phyloP scores from a whole-genome alignment of 495 filamentous ascomycete genomes.

The Astrocystis sublimbata region DNA sequence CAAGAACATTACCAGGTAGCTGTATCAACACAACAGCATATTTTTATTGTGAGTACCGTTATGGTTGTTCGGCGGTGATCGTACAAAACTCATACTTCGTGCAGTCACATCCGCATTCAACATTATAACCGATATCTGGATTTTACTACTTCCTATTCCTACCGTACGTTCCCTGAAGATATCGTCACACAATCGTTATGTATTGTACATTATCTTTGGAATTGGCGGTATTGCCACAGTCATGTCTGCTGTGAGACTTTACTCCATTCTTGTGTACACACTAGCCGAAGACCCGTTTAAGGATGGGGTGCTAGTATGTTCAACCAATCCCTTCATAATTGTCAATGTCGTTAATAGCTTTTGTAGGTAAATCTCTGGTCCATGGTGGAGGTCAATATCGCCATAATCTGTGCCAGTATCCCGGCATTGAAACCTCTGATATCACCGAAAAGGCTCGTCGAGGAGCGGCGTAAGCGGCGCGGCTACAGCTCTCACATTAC shows the following conservation, averaged over 20 bases:
- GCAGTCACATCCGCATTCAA: conserved; percentile 53
- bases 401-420: conserved; percentile 35
- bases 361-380: conserved; percentile 49
- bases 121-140: conserved; percentile 54
- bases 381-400: conserved; percentile 39
- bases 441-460: conserved; percentile 23
- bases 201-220: conserved; percentile 50
- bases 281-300: conserved; percentile 38
- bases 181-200: conserved; percentile 41
- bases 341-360: background rate
- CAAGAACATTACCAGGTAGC: conserved; percentile 28
- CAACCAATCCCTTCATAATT: too few species aligned
- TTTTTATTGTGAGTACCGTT: conserved; percentile 47
- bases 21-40: conserved; percentile 53
- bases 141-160: conserved; percentile 51
- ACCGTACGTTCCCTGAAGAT: conserved; percentile 43
- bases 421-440: conserved; percentile 33
- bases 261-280: conserved; percentile 43
- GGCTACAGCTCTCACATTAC: conserved; percentile 9
- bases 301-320: conserved; percentile 34
- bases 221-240: conserved; percentile 48
- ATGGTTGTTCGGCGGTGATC: too few species aligned
- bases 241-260: conserved; percentile 47
- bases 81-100: background rate
- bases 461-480: conserved; percentile 6